These are phyloP conservation scores for Talaromyces marneffei DNA, from an alignment of 2,329 filamentous ascomycete species.

Conservation along the genomic window DNA sequence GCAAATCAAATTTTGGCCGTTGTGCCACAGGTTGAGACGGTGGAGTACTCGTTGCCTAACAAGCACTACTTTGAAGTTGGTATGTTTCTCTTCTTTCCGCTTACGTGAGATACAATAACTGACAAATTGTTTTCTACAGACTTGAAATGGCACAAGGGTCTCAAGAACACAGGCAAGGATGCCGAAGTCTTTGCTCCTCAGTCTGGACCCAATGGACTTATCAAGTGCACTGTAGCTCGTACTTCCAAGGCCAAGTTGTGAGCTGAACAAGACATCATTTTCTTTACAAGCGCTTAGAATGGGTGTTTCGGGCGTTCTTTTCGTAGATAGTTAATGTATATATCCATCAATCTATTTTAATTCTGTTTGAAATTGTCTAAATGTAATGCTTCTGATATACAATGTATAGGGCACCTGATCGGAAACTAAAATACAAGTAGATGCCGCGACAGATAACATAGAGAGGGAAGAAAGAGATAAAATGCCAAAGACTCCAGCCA, in stretches of 20 bases:
- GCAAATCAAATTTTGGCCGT: constrained; percentile 73
- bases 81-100: constrained; percentile 21
- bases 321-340: not conserved
- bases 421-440: not conserved
- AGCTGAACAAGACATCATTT: constrained; percentile 10
- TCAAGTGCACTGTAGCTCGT: constrained; percentile 74
- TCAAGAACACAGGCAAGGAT: constrained; percentile 92
- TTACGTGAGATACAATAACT: not conserved
- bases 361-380: not conserved
- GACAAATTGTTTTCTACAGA: constrained; percentile 48
- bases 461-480: constrained; percentile 15
- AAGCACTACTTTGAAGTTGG: constrained; percentile 98
- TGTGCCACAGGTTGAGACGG: constrained; percentile 64
- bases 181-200: constrained; percentile 95
- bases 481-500: constrained; percentile 33
- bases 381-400: constrained; percentile 11
- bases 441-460: constrained; percentile 1
- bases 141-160: constrained; percentile 89
- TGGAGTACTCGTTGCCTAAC: constrained; percentile 84
- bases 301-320: constrained; percentile 1
- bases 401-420: constrained; percentile 2
- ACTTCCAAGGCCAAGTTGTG: constrained; percentile 30
- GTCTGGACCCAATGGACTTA: constrained; percentile 86
- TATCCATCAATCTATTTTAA: not conserved
- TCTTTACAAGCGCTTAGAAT: constrained; percentile 1